phyloP scores from a whole-genome alignment of 257 asterid species.

The Perilla frutescens region DNA sequence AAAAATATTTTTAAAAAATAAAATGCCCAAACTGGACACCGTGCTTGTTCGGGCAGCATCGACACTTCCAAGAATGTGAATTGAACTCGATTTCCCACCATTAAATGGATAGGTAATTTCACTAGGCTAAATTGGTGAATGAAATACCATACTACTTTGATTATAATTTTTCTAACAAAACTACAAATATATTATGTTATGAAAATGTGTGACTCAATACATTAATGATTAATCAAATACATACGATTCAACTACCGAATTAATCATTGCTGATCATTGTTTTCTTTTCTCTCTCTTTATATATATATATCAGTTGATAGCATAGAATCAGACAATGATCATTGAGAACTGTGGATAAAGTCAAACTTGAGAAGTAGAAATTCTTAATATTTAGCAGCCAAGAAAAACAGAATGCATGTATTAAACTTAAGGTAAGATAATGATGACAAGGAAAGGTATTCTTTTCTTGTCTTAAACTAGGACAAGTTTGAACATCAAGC shows the following conservation, averaged over 20 bases:
- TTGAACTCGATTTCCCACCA: too few relatives aligned
- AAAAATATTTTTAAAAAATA: too few relatives aligned
- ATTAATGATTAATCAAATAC: not conserved
- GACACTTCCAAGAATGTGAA: too few relatives aligned
- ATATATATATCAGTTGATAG: not conserved
- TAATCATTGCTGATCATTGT: conserved; percentile 14
- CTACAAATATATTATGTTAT: not conserved
- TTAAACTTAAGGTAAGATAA: conserved; percentile 34
- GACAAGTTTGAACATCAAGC: conserved; percentile 53
- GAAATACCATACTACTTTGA: too few relatives aligned
- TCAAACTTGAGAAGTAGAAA: conserved; percentile 31
- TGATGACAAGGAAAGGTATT: conserved; percentile 49
- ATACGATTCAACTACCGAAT: not conserved
- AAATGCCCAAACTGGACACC: too few relatives aligned
- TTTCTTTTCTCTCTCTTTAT: not conserved
- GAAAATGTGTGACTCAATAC: not conserved
- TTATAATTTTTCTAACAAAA: too few relatives aligned
- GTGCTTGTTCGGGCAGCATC: too few relatives aligned
- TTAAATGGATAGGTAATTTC: too few relatives aligned
- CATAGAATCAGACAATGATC: conserved; percentile 19
- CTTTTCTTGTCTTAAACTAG: conserved; percentile 59
- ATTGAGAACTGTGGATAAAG: not conserved
- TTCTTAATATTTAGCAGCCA: conserved; percentile 28
- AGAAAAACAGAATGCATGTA: conserved; percentile 17
- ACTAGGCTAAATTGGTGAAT: too few relatives aligned